Evolutionary conservation across 2,329 filamentous ascomycete genomes (phyloP), one percentile per base, ranked within the genome.

Genomic region (Onygena corvina): DNA sequence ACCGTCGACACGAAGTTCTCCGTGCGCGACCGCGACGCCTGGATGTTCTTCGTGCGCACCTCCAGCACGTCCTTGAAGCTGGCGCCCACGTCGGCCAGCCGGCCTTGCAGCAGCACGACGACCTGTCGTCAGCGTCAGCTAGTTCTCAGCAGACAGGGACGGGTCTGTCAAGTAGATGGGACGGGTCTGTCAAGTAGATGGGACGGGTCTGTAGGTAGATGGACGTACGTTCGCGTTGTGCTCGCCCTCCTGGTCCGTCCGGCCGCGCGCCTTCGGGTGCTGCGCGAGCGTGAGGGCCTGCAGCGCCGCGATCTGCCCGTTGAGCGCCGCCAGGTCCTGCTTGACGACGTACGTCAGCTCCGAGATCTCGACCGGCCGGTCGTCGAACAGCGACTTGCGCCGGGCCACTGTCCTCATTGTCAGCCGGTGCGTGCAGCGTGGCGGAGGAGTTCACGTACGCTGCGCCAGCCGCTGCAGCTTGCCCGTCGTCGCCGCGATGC

Each of bases 31-130:
- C 88, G 77, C 51, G 86, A 93, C 2, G 90, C 92, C 67, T 95
- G 92, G 55, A 98, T 94, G 66, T 96, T 98, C 73, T 94, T 94
- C 48, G 92, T 96, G 51, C 92, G 81, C 35, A 94, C 86, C 66
- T 98, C 92, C 7, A 98, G 75, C 4, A 96, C 90, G 59, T 96
- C 90, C 68, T 96, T 96, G 76, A 98, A 96, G 65, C 90, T 94
- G 54, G 83, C 86, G 21, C 85, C 86, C 2, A 98, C 90, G 61
- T 94, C 88, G 33, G 88, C 90, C 34, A 96, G 74, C 62, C 92
- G 92, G 54, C 87, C 86, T 68, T 95, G 88, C 14, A 96, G 72
- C 63, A 96, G 76, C 54, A 94, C 81, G 2, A 95, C 86, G 27
- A 96, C 69, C 69, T 71, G 4, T 9, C 16, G 8, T 3, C 3